These are phyloP conservation scores for Juglanconis juglandina DNA, from an alignment of 2,329 filamentous ascomycete genomes.

Conservation along the genomic window DNA sequence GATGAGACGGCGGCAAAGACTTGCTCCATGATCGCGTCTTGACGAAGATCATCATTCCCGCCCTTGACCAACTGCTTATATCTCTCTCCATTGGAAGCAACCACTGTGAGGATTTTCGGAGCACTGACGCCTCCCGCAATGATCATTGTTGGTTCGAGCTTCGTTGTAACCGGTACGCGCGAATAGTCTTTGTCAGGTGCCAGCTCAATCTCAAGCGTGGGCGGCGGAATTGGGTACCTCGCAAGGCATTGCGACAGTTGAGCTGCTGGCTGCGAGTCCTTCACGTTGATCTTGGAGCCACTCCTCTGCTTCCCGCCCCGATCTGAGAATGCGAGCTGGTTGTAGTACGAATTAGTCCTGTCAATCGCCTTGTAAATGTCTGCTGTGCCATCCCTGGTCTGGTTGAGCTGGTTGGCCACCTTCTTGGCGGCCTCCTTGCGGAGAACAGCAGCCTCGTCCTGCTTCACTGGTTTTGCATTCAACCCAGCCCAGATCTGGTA, in stretches of 20 bases:
- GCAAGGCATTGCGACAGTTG: conserved; percentile 61
- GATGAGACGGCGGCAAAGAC: conserved; percentile 95
- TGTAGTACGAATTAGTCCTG: conserved; percentile 66
- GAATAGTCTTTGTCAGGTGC: conserved; percentile 72
- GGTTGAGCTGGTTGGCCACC: conserved; percentile 59
- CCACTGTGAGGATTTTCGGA: conserved; percentile 85
- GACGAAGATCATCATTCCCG: conserved; percentile 90
- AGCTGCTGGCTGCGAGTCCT: conserved; percentile 58
- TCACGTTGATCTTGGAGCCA: conserved; percentile 59
- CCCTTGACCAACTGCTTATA: conserved; percentile 95
- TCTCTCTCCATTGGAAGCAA: conserved; percentile 70
- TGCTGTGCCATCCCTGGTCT: conserved; percentile 45
- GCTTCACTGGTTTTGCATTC: conserved; percentile 63
- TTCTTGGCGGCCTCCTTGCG: conserved; percentile 70
- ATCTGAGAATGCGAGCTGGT: conserved; percentile 50
- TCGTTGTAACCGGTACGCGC: conserved; percentile 68
- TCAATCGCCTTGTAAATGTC: conserved; percentile 69
- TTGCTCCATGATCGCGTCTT: conserved; percentile 99
- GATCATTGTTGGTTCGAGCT: conserved; percentile 70
- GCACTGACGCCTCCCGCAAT: conserved; percentile 89
- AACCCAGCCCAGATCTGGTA: conserved; percentile 90
- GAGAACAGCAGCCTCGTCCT: conserved; percentile 71
- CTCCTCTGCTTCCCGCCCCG: conserved; percentile 42
- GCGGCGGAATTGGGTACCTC: conserved; percentile 73
- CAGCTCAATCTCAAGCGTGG: conserved; percentile 81